Evolutionary conservation across 768 basidiomycete species (phyloP).

Genomic region (Cubamyces lactineus): DNA sequence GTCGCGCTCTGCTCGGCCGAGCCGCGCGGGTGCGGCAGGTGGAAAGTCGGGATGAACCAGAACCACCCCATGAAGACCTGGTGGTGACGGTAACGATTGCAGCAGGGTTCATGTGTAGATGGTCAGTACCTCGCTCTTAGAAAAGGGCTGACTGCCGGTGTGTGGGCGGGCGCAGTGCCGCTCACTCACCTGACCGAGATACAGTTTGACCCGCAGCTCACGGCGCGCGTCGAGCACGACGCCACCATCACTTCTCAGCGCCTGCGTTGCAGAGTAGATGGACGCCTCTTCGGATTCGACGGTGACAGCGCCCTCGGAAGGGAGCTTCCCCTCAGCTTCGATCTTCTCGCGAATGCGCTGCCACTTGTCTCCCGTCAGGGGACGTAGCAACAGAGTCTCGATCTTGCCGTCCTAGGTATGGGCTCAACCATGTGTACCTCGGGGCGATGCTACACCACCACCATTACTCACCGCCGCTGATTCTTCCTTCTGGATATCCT

Average conservation of each 20-base stretch:
- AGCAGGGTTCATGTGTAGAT: neutral
- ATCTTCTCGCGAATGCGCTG: constrained; percentile 43
- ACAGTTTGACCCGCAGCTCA: constrained; percentile 73
- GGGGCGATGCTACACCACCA: neutral
- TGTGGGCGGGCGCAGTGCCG: neutral
- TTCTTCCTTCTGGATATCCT: constrained; percentile 37
- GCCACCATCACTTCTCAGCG: constrained; percentile 40
- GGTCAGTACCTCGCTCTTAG: neutral
- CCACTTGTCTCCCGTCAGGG: constrained; percentile 50
- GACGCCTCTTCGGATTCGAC: constrained; percentile 47
- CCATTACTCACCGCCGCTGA: constrained; percentile 39
- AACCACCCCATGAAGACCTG: constrained; percentile 79
- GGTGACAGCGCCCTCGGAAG: neutral
- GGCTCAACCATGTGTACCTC: neutral
- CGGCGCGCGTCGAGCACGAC: constrained; percentile 66
- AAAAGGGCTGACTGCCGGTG: neutral
- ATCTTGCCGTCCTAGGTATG: constrained; percentile 44
- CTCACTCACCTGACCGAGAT: constrained; percentile 62
- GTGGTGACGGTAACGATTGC: constrained; percentile 33
- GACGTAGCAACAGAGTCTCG: constrained; percentile 48
- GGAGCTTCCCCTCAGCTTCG: constrained; percentile 21
- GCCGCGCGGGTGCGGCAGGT: constrained; percentile 57
- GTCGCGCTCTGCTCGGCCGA: constrained; percentile 36
- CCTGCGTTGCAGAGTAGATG: constrained; percentile 44
- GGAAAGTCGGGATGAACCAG: constrained; percentile 87